phyloP scores from a whole-genome alignment of 169 alveolate genomes.

The Eimeria sp. region DNA sequence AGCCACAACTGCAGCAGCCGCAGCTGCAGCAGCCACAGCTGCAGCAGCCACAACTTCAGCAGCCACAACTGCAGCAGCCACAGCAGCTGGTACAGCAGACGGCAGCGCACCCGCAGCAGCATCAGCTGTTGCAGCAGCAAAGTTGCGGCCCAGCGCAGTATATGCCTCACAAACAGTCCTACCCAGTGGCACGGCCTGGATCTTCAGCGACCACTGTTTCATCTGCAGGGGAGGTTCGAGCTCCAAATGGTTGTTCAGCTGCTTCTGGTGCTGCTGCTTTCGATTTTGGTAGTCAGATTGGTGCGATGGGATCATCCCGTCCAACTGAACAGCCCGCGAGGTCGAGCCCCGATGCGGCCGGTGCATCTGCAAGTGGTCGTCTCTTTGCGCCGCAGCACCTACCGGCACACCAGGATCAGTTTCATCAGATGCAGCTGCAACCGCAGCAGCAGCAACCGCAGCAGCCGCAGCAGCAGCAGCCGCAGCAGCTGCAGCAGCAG shows the following conservation, averaged over 20 bases:
- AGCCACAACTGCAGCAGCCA: no score
- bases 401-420: neutral
- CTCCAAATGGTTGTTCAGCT: neutral
- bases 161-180: neutral
- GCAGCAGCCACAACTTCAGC: no score
- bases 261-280: neutral
- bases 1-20: no score
- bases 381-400: constrained; percentile 1
- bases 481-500: constrained; percentile 10
- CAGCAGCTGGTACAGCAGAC: no score
- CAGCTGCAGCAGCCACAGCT: no score
- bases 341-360: neutral
- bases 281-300: neutral
- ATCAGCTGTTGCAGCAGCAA: neutral
- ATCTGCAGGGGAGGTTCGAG: neutral
- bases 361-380: neutral
- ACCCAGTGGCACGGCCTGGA: neutral
- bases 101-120: constrained; percentile 29
- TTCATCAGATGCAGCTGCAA: neutral
- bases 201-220: neutral
- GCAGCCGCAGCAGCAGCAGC: constrained; percentile 3
- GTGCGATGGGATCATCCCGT: neutral
- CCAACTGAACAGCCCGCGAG: neutral
- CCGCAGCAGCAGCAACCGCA: neutral
- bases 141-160: neutral